Evolutionary conservation across 345 rosid species (phyloP).

Genomic region (Carallia brachiata): DNA sequence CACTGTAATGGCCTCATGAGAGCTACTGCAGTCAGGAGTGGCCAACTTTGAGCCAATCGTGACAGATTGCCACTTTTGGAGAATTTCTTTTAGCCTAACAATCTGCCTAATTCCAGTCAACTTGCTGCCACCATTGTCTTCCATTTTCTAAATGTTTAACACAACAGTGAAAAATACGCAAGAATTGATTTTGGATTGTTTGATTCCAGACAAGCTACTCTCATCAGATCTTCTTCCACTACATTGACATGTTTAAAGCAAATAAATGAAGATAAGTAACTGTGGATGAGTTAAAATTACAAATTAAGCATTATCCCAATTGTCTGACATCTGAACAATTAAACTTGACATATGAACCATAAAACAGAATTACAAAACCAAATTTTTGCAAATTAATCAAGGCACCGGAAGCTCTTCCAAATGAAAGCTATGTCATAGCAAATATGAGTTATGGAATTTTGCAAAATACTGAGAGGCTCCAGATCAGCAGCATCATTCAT

Average conservation of each 20-base stretch:
- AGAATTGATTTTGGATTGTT: constrained; percentile 20
- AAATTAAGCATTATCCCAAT: background rate
- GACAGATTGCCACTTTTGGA: constrained; percentile 91
- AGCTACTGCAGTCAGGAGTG: constrained; percentile 21
- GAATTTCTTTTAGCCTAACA: constrained; percentile 71
- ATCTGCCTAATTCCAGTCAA: constrained; percentile 78
- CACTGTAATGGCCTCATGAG: constrained; percentile 36
- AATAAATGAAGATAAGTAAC: background rate
- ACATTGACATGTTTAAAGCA: constrained; percentile 12
- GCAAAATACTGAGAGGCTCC: no score
- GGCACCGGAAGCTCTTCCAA: background rate
- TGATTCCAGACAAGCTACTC: constrained; percentile 30
- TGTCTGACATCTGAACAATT: background rate
- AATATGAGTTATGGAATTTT: no score
- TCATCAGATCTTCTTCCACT: constrained; percentile 48
- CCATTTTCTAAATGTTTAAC: constrained; percentile 46
- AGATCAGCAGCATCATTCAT: no score
- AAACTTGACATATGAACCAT: no score
- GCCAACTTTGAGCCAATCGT: constrained; percentile 46
- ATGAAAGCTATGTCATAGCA: no score
- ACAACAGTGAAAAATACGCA: constrained; percentile 22
- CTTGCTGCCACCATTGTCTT: constrained; percentile 55
- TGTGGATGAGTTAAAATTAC: background rate
- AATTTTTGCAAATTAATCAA: background rate
- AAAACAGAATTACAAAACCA: background rate